A percentile compares a stretch with the other conserved stretches of the same genome.
Conservation (phyloP, 345 rosid species). For the Passiflora organensis region DNA sequence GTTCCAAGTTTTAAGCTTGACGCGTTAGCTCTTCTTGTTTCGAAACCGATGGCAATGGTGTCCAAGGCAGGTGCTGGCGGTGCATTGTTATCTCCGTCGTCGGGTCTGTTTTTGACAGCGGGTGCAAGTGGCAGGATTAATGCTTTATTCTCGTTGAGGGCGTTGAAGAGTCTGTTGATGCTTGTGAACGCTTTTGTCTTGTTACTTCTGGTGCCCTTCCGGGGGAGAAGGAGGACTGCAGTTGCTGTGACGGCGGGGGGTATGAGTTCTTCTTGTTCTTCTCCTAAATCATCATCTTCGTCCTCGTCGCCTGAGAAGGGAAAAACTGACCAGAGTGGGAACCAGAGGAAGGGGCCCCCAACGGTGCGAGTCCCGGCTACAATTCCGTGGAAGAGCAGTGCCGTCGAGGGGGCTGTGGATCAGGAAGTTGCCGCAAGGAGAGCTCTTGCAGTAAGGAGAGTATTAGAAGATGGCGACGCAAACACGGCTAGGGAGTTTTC, state of each 20-base stretch:
- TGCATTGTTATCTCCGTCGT: conserved; percentile 15
- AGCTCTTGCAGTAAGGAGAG: conserved; percentile 56
- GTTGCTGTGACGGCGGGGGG: neutral
- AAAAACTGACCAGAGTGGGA: conserved; percentile 18
- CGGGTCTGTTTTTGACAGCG: conserved; percentile 59
- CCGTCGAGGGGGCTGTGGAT: conserved; percentile 32
- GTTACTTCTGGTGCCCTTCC: conserved; percentile 52
- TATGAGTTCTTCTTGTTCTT: neutral
- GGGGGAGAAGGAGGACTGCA: conserved; percentile 28
- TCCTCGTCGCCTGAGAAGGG: conserved; percentile 39
- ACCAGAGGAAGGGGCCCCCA: conserved; percentile 21
- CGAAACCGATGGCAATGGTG: conserved; percentile 32
- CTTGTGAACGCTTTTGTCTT: conserved; percentile 43
- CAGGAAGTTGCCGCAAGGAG: conserved; percentile 62
- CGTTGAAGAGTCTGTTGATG: conserved; percentile 37
- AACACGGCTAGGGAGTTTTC: conserved; percentile 42
- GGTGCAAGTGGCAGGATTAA: conserved; percentile 80
- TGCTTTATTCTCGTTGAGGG: conserved; percentile 54
- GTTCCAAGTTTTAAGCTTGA: too few relatives aligned
- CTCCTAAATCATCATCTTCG: neutral
- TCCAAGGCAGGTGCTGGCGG: conserved; percentile 6
- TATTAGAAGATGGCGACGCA: conserved; percentile 44
- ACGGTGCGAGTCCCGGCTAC: conserved; percentile 43
- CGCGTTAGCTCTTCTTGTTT: too few relatives aligned
- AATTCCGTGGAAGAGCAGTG: conserved; percentile 47